Evolutionary conservation across 371 early-diverging fungal species (phyloP).

Genomic region (Thermomucor indicae-seudaticae): DNA sequence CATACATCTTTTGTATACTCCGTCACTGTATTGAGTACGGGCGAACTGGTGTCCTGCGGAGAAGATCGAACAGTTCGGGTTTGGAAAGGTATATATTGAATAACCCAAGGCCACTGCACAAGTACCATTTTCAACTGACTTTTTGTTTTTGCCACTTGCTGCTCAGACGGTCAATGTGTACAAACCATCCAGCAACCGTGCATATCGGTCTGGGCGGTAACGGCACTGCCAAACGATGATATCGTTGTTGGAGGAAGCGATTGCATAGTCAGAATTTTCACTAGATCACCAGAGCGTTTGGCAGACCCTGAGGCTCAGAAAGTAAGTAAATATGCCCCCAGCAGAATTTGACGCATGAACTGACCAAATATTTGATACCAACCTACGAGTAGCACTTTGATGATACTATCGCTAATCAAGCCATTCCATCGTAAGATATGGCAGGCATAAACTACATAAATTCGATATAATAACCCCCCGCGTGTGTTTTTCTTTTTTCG

Average conservation of each 20-base stretch:
- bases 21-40: constrained; percentile 62
- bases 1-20: constrained; percentile 96
- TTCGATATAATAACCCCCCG: background rate
- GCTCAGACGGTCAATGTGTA: constrained; percentile 57
- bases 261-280: constrained; percentile 78
- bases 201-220: constrained; percentile 90
- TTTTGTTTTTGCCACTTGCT: too few relatives aligned
- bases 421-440: constrained; percentile 70
- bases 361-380: too few relatives aligned
- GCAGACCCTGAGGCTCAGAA: constrained; percentile 58
- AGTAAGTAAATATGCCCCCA: too few relatives aligned
- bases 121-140: too few relatives aligned
- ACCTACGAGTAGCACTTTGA: constrained; percentile 48
- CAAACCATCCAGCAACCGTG: constrained; percentile 89
- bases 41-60: constrained; percentile 84
- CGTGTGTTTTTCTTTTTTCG: background rate
- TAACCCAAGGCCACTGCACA: background rate
- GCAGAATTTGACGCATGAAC: too few relatives aligned
- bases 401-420: constrained; percentile 65
- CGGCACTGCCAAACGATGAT: constrained; percentile 78
- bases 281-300: constrained; percentile 54
- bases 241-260: constrained; percentile 88
- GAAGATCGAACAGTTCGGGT: constrained; percentile 91
- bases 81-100: constrained; percentile 68
- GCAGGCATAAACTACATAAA: constrained; percentile 33